Conservation (phyloP, 352 stramenopile species). For the Phytophthora meadii region DNA sequence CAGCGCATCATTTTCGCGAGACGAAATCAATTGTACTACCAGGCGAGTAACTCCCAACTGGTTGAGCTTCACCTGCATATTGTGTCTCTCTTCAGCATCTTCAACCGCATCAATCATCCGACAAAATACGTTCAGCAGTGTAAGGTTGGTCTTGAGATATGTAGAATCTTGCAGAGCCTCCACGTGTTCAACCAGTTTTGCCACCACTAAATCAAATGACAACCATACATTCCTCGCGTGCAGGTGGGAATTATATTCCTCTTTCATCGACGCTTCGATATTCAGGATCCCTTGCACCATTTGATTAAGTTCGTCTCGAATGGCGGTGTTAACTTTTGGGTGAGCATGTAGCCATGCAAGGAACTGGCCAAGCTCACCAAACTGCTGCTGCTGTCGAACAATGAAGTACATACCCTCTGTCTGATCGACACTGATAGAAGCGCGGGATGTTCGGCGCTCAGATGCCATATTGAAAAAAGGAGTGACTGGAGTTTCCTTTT, state of each 20-base stretch:
- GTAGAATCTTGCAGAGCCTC: slow-evolving; percentile 57
- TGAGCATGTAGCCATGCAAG: slow-evolving; percentile 50
- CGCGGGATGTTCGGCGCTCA: slow-evolving; percentile 22
- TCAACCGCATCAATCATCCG: slow-evolving; percentile 77
- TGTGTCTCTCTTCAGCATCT: slow-evolving; percentile 50
- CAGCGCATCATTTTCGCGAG: slow-evolving; percentile 57
- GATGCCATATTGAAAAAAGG: slow-evolving; percentile 12
- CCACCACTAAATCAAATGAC: slow-evolving; percentile 74
- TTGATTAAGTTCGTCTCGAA: slow-evolving; percentile 74
- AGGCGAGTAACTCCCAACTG: slow-evolving; percentile 65
- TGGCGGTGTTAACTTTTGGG: slow-evolving; percentile 45
- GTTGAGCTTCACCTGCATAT: slow-evolving; percentile 78
- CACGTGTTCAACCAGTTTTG: slow-evolving; percentile 67
- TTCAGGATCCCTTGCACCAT: slow-evolving; percentile 77
- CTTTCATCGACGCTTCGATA: slow-evolving; percentile 52
- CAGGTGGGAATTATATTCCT: slow-evolving; percentile 53
- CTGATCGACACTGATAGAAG: slow-evolving; percentile 8
- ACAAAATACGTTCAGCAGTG: slow-evolving; percentile 73
- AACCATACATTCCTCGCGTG: slow-evolving; percentile 52
- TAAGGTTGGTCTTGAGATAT: slow-evolving; percentile 76
- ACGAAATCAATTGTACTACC: slow-evolving; percentile 70
- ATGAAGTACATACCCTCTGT: slow-evolving; percentile 7
- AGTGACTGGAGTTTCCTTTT: slow-evolving; percentile 21
- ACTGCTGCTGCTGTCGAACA: slow-evolving; percentile 38
- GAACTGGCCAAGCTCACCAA: slow-evolving; percentile 59